These are phyloP conservation scores for Pulveroboletus sp. DNA, from an alignment of 768 basidiomycete genomes.

Conservation along the genomic window DNA sequence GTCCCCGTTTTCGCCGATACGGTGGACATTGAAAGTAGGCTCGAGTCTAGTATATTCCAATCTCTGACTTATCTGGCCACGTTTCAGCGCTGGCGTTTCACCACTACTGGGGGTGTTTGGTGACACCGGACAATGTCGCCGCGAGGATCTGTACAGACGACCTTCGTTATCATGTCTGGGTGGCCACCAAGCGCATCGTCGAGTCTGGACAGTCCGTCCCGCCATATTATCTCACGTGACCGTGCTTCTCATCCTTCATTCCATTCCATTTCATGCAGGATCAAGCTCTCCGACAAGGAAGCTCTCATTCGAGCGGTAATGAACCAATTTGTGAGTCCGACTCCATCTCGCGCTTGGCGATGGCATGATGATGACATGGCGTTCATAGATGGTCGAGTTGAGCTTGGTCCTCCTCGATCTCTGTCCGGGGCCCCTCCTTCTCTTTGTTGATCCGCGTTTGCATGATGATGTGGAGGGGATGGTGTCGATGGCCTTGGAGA, in stretches of 20 bases:
- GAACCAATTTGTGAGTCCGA: slow-evolving; percentile 31
- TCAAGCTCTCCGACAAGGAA: slow-evolving; percentile 11
- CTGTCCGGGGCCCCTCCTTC: slow-evolving; percentile 46
- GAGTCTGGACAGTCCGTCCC: slow-evolving; percentile 22
- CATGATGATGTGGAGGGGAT: slow-evolving; percentile 37
- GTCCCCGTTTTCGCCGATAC: slow-evolving; percentile 37
- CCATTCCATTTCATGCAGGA: slow-evolving; percentile 5
- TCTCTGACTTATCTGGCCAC: too few species aligned
- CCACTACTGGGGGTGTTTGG: slow-evolving; percentile 30
- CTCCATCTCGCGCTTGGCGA: neutral
- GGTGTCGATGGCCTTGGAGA: slow-evolving; percentile 39
- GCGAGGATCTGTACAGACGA: slow-evolving; percentile 23
- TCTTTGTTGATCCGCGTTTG: slow-evolving; percentile 51
- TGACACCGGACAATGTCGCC: slow-evolving; percentile 34
- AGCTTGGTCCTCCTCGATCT: slow-evolving; percentile 43
- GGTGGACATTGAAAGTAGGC: slow-evolving; percentile 43
- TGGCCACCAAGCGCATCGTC: slow-evolving; percentile 29
- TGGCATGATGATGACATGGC: neutral
- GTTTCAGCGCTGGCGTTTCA: slow-evolving; percentile 32
- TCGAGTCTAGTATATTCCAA: too few species aligned
- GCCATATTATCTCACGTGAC: neutral
- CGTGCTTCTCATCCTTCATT: neutral
- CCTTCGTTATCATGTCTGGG: slow-evolving; percentile 34
- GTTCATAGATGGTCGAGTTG: slow-evolving; percentile 49
- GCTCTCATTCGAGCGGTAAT: slow-evolving; percentile 19